Evolutionary conservation across 2,329 filamentous ascomycete species (phyloP).

Genomic region (Scedosporium aurantiacum): DNA sequence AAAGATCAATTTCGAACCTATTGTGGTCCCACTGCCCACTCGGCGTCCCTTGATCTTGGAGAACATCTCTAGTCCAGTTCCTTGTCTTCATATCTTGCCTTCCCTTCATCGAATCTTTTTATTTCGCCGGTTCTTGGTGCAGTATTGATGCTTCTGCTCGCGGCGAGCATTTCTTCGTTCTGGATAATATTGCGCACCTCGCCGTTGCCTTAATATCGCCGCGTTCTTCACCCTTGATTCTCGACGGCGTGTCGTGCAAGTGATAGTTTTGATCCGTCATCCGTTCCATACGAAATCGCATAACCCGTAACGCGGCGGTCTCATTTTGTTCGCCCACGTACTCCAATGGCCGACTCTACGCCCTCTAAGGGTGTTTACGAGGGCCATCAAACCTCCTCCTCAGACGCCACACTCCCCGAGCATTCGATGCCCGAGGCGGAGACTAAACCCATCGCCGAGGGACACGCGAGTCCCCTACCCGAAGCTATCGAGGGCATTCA

Average conservation of each 20-base stretch:
- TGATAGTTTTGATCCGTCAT: neutral
- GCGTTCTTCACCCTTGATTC: neutral
- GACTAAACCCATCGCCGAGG: conserved; percentile 5
- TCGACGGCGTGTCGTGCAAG: neutral
- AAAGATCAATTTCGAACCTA: too few relatives aligned
- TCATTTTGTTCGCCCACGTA: neutral
- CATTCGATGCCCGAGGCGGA: neutral
- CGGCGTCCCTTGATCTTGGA: too few relatives aligned
- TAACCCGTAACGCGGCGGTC: neutral
- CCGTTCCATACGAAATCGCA: neutral
- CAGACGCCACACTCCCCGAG: conserved; percentile 8
- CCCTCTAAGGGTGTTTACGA: conserved; percentile 8
- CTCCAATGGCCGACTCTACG: neutral
- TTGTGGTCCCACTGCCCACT: too few relatives aligned
- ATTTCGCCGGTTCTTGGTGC: neutral
- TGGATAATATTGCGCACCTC: too few relatives aligned
- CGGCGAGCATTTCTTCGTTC: neutral
- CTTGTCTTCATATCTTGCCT: too few relatives aligned
- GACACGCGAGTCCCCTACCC: neutral
- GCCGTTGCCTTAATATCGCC: neutral
- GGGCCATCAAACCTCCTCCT: conserved; percentile 7
- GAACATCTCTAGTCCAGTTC: too few relatives aligned
- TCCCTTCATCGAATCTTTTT: neutral
- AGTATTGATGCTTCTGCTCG: neutral
- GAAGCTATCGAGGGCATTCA: neutral